These are phyloP conservation scores for Salvia hispanica DNA, from an alignment of 257 asterid species.

Conservation along the genomic window DNA sequence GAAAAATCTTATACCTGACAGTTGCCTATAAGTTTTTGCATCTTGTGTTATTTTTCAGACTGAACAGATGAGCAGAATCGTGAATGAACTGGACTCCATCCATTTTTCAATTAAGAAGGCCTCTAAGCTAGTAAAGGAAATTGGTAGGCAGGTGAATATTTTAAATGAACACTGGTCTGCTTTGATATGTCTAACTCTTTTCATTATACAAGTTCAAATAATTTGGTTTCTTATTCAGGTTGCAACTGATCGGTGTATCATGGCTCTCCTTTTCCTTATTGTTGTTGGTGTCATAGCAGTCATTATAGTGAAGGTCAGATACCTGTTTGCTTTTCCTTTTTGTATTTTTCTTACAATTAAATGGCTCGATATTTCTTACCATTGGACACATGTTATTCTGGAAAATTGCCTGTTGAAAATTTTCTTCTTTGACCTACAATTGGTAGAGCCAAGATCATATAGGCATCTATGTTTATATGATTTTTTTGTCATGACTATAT, in stretches of 20 bases:
- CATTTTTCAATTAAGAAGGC: conserved; percentile 97
- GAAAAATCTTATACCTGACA: conserved; percentile 29
- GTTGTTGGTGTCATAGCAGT: conserved; percentile 88
- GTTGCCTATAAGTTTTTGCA: conserved; percentile 22
- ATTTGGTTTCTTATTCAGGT: conserved; percentile 56
- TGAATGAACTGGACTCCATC: conserved; percentile 91
- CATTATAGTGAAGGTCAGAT: conserved; percentile 86
- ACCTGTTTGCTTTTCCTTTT: conserved; percentile 26
- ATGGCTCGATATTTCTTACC: conserved; percentile 11
- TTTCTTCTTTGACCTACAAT: conserved; percentile 17
- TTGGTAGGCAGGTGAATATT: conserved; percentile 98
- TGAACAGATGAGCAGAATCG: conserved; percentile 98
- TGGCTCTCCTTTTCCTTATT: conserved; percentile 86
- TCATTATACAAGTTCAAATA: conserved; percentile 34
- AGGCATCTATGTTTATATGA: conserved; percentile 1
- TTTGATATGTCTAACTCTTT: conserved; percentile 23
- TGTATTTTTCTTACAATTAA: conserved; percentile 1
- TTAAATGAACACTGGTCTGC: conserved; percentile 40
- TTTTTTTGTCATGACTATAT: conserved; percentile 5
- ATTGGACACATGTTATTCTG: conserved; percentile 10
- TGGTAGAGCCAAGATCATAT: not conserved
- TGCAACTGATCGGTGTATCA: conserved; percentile 97
- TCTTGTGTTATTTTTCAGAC: conserved; percentile 56
- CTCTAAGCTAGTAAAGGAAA: conserved; percentile 91
- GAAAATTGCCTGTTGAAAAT: not conserved